Evolutionary conservation across 805 yeast genomes (phyloP).

Genomic region (Cyberlindnera mississippiensis): DNA sequence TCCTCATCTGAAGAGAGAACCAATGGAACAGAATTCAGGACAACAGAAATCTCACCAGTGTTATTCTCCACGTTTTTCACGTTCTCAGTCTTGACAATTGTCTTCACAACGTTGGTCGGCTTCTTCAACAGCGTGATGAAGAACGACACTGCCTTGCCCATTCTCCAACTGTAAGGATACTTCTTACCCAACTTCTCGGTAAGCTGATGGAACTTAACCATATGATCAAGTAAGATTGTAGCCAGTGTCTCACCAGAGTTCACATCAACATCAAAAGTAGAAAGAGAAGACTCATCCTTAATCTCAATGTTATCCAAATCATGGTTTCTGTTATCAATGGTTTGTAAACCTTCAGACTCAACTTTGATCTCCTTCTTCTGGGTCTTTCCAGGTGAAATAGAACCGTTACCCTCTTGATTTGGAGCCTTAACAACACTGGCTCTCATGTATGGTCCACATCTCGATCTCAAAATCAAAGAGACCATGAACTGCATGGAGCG

Average conservation of each 20-base stretch:
- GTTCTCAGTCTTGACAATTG: slow-evolving; percentile 23
- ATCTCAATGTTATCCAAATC: slow-evolving; percentile 19
- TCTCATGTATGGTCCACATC: slow-evolving; percentile 40
- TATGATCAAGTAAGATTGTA: slow-evolving; percentile 35
- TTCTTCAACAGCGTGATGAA: slow-evolving; percentile 36
- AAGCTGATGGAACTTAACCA: slow-evolving; percentile 39
- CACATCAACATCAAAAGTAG: slow-evolving; percentile 32
- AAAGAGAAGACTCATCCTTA: slow-evolving; percentile 19
- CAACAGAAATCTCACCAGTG: slow-evolving; percentile 20
- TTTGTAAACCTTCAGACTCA: slow-evolving; percentile 22
- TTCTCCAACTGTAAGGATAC: slow-evolving; percentile 67
- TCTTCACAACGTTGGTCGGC: slow-evolving; percentile 26
- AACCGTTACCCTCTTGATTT: neutral
- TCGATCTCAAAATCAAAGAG: slow-evolving; percentile 47
- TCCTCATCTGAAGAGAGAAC: slow-evolving; percentile 22
- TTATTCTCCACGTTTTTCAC: slow-evolving; percentile 20
- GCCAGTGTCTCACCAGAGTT: slow-evolving; percentile 36
- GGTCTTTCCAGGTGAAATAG: slow-evolving; percentile 17
- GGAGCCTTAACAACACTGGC: slow-evolving; percentile 8
- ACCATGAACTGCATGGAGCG: slow-evolving; percentile 55
- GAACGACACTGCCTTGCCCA: slow-evolving; percentile 51
- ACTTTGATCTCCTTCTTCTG: too few relatives aligned
- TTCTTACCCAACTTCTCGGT: slow-evolving; percentile 46
- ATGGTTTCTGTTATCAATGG: too few relatives aligned
- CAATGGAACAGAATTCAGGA: slow-evolving; percentile 26